Percentiles rank a stretch among this genome's conserved stretches.
phyloP scores from a whole-genome alignment of 192 early-diverging fungal species.

The Spizellomyces punctatus region DNA sequence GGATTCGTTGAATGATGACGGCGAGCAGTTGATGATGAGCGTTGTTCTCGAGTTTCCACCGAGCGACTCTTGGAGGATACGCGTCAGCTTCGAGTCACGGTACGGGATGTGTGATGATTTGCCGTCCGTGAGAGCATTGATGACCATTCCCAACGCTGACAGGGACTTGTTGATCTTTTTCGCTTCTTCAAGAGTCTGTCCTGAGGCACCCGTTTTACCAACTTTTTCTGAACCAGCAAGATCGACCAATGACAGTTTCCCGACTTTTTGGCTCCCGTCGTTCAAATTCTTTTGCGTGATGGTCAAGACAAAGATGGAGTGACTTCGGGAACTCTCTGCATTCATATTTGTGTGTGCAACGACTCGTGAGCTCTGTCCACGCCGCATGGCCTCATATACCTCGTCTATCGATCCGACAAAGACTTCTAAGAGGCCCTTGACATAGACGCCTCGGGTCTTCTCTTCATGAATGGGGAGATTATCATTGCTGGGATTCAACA shows the following conservation, averaged over 20 bases:
- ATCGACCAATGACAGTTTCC: conserved; percentile 95
- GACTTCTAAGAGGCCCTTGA: conserved; percentile 95
- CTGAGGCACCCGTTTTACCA: conserved; percentile 95
- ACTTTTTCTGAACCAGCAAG: conserved; percentile 98
- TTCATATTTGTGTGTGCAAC: conserved; percentile 98
- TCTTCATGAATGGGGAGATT: conserved; percentile 98
- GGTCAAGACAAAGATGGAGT: conserved; percentile 98
- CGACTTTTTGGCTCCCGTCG: conserved; percentile 86
- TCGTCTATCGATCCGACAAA: conserved; percentile 95
- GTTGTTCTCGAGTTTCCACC: conserved; percentile 99
- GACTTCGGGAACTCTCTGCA: conserved; percentile 95
- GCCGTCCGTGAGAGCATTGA: conserved; percentile 97
- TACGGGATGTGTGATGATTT: conserved; percentile 99
- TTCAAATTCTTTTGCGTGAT: conserved; percentile 92
- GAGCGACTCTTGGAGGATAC: conserved; percentile 98
- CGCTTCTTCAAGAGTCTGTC: conserved; percentile 98
- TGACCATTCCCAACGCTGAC: conserved; percentile 98
- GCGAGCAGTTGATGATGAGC: conserved; percentile 98
- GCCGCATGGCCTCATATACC: conserved; percentile 97
- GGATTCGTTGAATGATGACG: conserved; percentile 94
- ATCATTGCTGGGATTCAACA: conserved; percentile 84
- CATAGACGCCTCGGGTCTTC: conserved; percentile 94
- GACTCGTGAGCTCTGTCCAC: conserved; percentile 84
- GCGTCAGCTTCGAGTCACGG: conserved; percentile 97
- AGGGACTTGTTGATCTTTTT: conserved; percentile 99